These are phyloP conservation scores for Talaromyces sp. DNA, from an alignment of 2,329 filamentous ascomycete genomes.

Conservation along the genomic window DNA sequence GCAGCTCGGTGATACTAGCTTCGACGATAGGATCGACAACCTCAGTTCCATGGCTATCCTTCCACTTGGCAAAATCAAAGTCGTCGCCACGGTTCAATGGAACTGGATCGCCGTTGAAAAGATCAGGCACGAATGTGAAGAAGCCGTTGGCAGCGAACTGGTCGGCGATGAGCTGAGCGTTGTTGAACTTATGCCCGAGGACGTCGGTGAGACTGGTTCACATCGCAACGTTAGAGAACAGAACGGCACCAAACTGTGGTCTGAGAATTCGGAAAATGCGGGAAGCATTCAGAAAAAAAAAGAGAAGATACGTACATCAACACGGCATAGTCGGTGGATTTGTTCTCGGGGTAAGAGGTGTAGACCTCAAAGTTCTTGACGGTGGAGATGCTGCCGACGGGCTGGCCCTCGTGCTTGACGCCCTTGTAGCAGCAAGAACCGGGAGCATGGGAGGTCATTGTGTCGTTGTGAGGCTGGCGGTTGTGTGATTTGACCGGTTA, in stretches of 20 bases:
- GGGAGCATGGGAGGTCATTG: slow-evolving; percentile 14
- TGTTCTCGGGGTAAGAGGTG: slow-evolving; percentile 46
- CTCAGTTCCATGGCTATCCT: slow-evolving; percentile 33
- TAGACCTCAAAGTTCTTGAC: slow-evolving; percentile 47
- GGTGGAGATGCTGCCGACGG: slow-evolving; percentile 37
- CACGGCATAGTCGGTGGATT: slow-evolving; percentile 48
- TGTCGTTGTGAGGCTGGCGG: not conserved
- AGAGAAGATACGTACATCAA: slow-evolving; percentile 34
- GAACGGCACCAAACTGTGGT: not conserved
- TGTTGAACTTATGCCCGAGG: slow-evolving; percentile 51
- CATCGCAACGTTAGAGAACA: not conserved
- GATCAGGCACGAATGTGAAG: slow-evolving; percentile 60
- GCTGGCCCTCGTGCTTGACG: slow-evolving; percentile 42
- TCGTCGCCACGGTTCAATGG: slow-evolving; percentile 48
- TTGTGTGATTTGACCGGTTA: not conserved
- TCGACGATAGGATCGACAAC: slow-evolving; percentile 49
- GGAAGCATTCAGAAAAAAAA: not conserved
- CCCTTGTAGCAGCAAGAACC: slow-evolving; percentile 16
- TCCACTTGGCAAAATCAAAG: slow-evolving; percentile 49
- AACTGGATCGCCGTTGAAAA: slow-evolving; percentile 56
- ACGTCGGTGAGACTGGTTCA: slow-evolving; percentile 45
- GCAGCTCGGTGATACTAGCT: slow-evolving; percentile 36
- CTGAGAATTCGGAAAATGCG: not conserved
- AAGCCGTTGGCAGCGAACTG: slow-evolving; percentile 68
- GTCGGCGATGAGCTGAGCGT: slow-evolving; percentile 62